These are phyloP conservation scores for Leishmania amazonensis DNA, from an alignment of 208 protist genomes.

Conservation along the genomic window DNA sequence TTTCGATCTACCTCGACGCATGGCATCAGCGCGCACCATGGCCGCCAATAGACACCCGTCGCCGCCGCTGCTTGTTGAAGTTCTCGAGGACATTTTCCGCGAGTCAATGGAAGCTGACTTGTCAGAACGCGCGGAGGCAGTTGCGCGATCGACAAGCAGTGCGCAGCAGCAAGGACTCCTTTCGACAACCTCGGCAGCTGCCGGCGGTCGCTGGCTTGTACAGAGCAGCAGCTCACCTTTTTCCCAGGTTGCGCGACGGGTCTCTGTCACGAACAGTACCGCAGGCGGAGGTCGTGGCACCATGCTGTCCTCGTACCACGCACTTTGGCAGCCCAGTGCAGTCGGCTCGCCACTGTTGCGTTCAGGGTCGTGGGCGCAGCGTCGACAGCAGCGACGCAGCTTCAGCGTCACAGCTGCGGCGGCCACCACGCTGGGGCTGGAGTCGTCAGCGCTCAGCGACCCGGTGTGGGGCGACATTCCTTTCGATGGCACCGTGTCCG, in stretches of 20 bases:
- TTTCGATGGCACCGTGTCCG: slow-evolving; percentile 2
- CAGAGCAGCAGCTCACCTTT: neutral
- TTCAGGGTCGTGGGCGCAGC: neutral
- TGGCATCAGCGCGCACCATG: neutral
- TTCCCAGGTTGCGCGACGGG: neutral
- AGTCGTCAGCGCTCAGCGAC: slow-evolving; percentile 8
- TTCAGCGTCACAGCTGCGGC: neutral
- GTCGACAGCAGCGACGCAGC: neutral
- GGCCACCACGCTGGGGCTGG: neutral
- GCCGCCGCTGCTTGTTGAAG: slow-evolving; percentile 29
- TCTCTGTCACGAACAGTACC: neutral
- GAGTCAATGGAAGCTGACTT: slow-evolving; percentile 14
- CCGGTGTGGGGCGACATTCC: slow-evolving; percentile 4
- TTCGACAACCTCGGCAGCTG: neutral
- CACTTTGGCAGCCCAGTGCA: slow-evolving; percentile 11
- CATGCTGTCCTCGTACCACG: slow-evolving; percentile 12
- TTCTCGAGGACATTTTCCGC: slow-evolving; percentile 27
- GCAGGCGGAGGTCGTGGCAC: neutral
- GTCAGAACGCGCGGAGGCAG: slow-evolving; percentile 1
- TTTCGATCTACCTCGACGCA: neutral
- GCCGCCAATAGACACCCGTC: neutral
- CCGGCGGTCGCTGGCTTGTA: neutral
- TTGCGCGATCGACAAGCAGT: neutral
- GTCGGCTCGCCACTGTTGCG: neutral
- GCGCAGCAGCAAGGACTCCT: neutral